A percentile compares a stretch with the other conserved stretches of the same genome.
phyloP scores from a whole-genome alignment of 2,329 filamentous ascomycete species.

The Balansia obtecta region DNA sequence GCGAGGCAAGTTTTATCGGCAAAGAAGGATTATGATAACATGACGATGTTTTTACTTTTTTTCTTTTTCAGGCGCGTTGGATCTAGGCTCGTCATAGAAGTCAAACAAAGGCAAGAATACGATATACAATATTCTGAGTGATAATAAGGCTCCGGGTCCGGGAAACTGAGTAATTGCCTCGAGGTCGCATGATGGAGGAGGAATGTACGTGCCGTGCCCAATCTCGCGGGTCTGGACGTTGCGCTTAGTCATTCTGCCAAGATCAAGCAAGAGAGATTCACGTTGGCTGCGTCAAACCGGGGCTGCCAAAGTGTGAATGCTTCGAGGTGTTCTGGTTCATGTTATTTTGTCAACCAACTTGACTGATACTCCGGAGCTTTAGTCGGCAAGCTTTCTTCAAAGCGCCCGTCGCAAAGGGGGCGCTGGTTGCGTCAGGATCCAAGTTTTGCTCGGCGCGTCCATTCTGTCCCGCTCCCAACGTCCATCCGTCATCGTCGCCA shows the following conservation, averaged over 20 bases:
- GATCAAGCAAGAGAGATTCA: neutral
- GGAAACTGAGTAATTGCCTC: neutral
- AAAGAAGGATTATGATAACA: neutral
- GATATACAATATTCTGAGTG: neutral
- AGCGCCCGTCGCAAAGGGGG: conserved; percentile 34
- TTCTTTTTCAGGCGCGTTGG: neutral
- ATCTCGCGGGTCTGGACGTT: neutral
- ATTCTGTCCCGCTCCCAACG: conserved; percentile 33
- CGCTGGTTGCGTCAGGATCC: conserved; percentile 32
- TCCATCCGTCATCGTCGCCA: conserved; percentile 35
- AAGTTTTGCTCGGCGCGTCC: conserved; percentile 44
- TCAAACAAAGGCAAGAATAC: no score
- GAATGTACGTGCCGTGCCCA: neutral
- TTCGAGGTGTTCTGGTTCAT: neutral
- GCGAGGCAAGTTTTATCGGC: neutral
- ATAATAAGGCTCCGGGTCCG: neutral
- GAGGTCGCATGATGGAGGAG: neutral
- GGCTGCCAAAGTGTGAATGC: neutral
- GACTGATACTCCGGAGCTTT: conserved; percentile 11
- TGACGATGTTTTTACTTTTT: neutral
- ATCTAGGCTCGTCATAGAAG: neutral
- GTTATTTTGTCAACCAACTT: neutral
- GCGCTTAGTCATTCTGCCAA: conserved; percentile 4
- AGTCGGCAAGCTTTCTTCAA: conserved; percentile 26
- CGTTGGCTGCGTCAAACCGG: neutral